Evolutionary conservation across 495 filamentous ascomycete genomes (phyloP).

Genomic region (Neurospora sp.): DNA sequence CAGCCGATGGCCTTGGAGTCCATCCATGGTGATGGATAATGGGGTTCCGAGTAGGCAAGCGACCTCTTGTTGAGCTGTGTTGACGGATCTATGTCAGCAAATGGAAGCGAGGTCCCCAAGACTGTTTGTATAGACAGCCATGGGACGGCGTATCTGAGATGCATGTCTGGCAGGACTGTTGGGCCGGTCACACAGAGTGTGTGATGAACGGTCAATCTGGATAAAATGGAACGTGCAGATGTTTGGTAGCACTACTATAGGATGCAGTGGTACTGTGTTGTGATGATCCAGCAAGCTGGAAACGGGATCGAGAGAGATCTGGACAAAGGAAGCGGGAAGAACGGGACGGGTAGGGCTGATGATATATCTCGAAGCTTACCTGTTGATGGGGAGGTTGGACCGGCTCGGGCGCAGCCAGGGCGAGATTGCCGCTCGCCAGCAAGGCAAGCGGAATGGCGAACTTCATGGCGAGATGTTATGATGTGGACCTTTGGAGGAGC

Average conservation of each 20-base stretch:
- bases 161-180: slow-evolving; percentile 12
- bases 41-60: slow-evolving; percentile 40
- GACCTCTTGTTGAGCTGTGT: slow-evolving; percentile 17
- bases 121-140: slow-evolving; percentile 9
- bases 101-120: slow-evolving; percentile 2
- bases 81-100: slow-evolving; percentile 10
- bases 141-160: slow-evolving; percentile 9
- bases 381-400: background rate
- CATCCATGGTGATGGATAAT: slow-evolving; percentile 82
- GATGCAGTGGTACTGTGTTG: background rate
- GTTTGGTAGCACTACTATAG: background rate
- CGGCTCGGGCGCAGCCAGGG: slow-evolving; percentile 4
- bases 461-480: slow-evolving; percentile 9
- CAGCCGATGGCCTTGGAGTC: slow-evolving; percentile 59
- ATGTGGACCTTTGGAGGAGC: background rate
- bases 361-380: slow-evolving; percentile 4
- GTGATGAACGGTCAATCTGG: slow-evolving; percentile 4
- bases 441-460: slow-evolving; percentile 9
- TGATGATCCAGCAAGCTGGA: background rate
- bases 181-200: slow-evolving; percentile 6
- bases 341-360: background rate
- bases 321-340: background rate
- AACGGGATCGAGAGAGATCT: background rate
- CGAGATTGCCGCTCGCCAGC: slow-evolving; percentile 11
- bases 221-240: slow-evolving; percentile 6